phyloP scores from a whole-genome alignment of 176 grass and related monocot species.

The Cenchrus fungigraminus region DNA sequence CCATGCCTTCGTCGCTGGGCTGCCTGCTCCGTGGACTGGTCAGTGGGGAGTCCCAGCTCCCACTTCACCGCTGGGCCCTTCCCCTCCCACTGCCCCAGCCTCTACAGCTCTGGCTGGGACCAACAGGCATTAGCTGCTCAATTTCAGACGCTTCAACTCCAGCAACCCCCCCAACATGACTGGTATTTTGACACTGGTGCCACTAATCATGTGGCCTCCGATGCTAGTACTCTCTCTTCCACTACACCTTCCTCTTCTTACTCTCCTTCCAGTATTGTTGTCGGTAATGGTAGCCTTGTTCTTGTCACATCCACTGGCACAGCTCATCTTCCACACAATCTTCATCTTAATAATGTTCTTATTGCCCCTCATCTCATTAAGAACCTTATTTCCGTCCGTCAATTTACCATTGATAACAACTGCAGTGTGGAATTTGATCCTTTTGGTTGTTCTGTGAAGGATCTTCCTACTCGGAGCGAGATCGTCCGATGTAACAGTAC shows the following conservation, averaged over 20 bases:
- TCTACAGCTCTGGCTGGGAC: neutral
- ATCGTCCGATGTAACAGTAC: no score
- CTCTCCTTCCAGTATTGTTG: neutral
- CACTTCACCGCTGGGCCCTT: neutral
- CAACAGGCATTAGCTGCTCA: neutral
- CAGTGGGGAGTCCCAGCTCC: neutral
- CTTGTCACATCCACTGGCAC: neutral
- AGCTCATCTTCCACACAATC: neutral
- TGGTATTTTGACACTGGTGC: neutral
- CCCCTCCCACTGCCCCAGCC: neutral
- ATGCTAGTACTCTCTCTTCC: neutral
- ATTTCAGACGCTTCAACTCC: neutral
- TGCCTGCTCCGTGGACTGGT: no score
- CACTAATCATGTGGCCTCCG: neutral
- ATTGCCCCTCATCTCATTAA: neutral
- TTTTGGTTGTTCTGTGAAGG: slow-evolving; percentile 5
- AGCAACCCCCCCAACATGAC: neutral
- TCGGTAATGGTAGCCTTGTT: neutral
- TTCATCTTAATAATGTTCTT: neutral
- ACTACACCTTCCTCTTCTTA: neutral
- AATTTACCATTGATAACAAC: neutral
- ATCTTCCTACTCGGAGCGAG: neutral
- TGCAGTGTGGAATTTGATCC: neutral
- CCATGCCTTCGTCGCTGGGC: no score
- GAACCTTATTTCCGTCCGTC: neutral